These are phyloP conservation scores for Claviceps fusiformis DNA, from an alignment of 2,329 filamentous ascomycete genomes.

Conservation along the genomic window DNA sequence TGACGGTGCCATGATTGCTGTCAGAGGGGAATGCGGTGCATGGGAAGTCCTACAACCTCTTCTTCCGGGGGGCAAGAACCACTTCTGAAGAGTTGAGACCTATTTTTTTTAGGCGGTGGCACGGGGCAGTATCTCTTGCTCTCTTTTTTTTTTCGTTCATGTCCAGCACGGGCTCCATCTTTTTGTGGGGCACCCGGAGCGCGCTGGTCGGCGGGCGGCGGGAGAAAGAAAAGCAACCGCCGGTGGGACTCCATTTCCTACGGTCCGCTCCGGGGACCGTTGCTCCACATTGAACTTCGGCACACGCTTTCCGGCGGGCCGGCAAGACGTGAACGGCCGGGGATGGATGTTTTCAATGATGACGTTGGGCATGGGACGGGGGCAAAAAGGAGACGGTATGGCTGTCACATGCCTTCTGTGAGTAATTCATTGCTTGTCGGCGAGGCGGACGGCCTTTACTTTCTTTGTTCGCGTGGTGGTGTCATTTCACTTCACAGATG, in stretches of 20 bases:
- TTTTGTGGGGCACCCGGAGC: conserved; percentile 1
- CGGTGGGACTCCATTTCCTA: not conserved
- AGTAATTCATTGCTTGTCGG: too few relatives aligned
- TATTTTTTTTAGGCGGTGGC: conserved; percentile 15
- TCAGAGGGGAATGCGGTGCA: not conserved
- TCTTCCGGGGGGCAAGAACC: conserved; percentile 8
- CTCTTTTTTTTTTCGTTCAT: not conserved
- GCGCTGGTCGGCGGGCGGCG: conserved; percentile 10
- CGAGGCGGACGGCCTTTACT: too few relatives aligned
- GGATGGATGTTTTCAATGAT: too few relatives aligned
- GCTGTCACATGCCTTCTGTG: too few relatives aligned
- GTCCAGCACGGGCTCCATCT: conserved; percentile 9
- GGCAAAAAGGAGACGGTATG: too few relatives aligned
- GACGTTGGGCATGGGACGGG: too few relatives aligned
- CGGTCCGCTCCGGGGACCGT: not conserved
- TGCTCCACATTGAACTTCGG: not conserved
- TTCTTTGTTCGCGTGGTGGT: too few relatives aligned
- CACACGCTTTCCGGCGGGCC: too few relatives aligned
- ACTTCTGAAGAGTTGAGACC: conserved; percentile 7
- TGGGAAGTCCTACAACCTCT: not conserved
- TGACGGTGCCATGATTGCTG: conserved; percentile 25
- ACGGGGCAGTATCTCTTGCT: conserved; percentile 8
- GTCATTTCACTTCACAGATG: too few relatives aligned
- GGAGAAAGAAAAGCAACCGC: not conserved
- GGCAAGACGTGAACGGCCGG: too few relatives aligned